These are phyloP conservation scores for Penicillium sp. DNA, from an alignment of 2,329 filamentous ascomycete genomes.

Conservation along the genomic window DNA sequence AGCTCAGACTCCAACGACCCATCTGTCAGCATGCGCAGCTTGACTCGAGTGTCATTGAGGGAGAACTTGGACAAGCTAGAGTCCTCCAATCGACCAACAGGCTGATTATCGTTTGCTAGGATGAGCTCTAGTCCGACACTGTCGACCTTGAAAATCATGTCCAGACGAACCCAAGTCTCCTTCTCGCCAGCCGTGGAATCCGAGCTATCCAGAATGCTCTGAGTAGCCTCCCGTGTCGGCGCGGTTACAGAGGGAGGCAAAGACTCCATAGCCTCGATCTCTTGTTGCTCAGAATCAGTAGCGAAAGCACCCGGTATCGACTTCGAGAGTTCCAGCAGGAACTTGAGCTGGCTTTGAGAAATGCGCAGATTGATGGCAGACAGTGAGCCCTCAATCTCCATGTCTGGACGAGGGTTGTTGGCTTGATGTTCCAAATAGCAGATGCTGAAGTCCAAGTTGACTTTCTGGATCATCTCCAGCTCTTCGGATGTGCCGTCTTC, in stretches of 20 bases:
- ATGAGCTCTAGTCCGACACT: conserved; percentile 88
- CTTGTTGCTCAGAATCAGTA: conserved; percentile 69
- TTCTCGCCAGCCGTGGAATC: conserved; percentile 58
- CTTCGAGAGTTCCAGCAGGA: conserved; percentile 81
- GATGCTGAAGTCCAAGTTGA: conserved; percentile 90
- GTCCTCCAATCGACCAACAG: conserved; percentile 74
- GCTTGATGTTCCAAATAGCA: conserved; percentile 85
- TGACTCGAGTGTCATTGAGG: conserved; percentile 86
- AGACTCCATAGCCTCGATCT: conserved; percentile 74
- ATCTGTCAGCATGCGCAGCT: conserved; percentile 90
- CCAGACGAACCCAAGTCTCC: conserved; percentile 87
- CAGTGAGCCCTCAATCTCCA: conserved; percentile 88
- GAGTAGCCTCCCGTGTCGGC: conserved; percentile 51
- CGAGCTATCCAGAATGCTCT: conserved; percentile 55
- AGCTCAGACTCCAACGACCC: conserved; percentile 90
- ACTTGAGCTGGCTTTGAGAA: conserved; percentile 88
- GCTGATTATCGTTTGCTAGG: conserved; percentile 71
- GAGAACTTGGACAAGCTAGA: conserved; percentile 93
- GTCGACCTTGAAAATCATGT: conserved; percentile 85
- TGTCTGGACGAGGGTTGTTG: conserved; percentile 78
- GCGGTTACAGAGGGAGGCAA: conserved; percentile 61
- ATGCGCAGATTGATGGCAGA: conserved; percentile 89
- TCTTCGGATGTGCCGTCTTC: conserved; percentile 72
- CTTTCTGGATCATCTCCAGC: conserved; percentile 94
- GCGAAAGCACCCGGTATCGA: conserved; percentile 87